Percentiles rank a stretch among this genome's conserved stretches.
Conservation (phyloP, 352 stramenopile genomes). For the Thraustochytrium sp. region DNA sequence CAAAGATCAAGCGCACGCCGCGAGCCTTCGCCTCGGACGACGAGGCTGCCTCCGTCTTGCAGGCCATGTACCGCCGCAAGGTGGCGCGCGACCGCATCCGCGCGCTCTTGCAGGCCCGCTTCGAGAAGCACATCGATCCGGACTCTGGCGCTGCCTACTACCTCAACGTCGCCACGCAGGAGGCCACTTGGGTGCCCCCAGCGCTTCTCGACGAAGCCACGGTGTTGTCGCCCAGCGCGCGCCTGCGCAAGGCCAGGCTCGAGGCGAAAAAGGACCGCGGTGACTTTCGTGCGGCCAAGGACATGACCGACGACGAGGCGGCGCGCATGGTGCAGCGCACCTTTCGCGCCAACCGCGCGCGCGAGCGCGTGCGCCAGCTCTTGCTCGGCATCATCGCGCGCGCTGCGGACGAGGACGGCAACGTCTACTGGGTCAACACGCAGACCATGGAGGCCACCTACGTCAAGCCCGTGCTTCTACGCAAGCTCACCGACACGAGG, state of each 20-base stretch:
- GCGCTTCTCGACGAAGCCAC: neutral
- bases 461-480: neutral
- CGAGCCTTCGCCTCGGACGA: neutral
- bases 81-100: conserved; percentile 39
- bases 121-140: neutral
- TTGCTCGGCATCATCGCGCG: neutral
- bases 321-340: neutral
- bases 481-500: neutral
- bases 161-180: neutral
- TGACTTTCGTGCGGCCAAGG: neutral
- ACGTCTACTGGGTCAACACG: neutral
- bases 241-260: neutral
- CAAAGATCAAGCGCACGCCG: neutral
- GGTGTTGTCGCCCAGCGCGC: neutral
- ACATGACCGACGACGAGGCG: neutral
- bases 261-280: neutral
- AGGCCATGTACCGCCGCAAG: conserved; percentile 33
- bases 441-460: neutral
- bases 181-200: neutral
- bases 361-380: neutral
- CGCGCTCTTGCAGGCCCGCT: neutral
- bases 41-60: neutral
- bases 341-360: neutral
- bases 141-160: neutral
- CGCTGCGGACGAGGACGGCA: neutral